Evolutionary conservation across 345 rosid genomes (phyloP).

Genomic region (Laguncularia racemosa): DNA sequence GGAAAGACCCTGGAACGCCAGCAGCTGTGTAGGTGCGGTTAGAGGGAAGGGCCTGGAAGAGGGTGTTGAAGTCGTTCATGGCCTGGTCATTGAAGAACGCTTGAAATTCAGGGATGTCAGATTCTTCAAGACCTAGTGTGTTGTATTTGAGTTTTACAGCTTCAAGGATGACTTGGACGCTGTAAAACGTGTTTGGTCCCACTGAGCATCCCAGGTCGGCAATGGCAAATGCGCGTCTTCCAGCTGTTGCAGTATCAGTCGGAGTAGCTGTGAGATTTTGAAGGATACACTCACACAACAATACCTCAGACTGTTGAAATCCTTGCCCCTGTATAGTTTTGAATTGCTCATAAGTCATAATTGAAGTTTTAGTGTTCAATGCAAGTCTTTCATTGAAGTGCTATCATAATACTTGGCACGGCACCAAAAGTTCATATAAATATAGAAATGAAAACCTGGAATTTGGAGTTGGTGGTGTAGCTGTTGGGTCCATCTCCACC

Average conservation of each 20-base stretch:
- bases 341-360: too few relatives aligned
- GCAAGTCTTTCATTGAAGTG: too few relatives aligned
- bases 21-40: constrained; percentile 16
- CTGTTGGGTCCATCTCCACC: constrained; percentile 6
- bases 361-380: too few relatives aligned
- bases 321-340: too few relatives aligned
- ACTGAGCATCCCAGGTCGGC: constrained; percentile 22
- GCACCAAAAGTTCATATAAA: too few relatives aligned
- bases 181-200: constrained; percentile 41
- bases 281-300: too few relatives aligned
- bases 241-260: too few relatives aligned
- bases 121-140: background rate
- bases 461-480: background rate
- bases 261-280: too few relatives aligned
- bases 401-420: too few relatives aligned
- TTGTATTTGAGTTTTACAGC: constrained; percentile 13
- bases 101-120: constrained; percentile 20
- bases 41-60: constrained; percentile 26
- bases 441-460: background rate
- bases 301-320: too few relatives aligned
- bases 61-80: constrained; percentile 41
- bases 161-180: constrained; percentile 26
- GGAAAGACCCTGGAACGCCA: constrained; percentile 36
- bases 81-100: constrained; percentile 39
- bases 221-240: constrained; percentile 6